Base-by-base conservation (phyloP, 768 basidiomycete species). In the Hemileccinum rubropunctum region DNA sequence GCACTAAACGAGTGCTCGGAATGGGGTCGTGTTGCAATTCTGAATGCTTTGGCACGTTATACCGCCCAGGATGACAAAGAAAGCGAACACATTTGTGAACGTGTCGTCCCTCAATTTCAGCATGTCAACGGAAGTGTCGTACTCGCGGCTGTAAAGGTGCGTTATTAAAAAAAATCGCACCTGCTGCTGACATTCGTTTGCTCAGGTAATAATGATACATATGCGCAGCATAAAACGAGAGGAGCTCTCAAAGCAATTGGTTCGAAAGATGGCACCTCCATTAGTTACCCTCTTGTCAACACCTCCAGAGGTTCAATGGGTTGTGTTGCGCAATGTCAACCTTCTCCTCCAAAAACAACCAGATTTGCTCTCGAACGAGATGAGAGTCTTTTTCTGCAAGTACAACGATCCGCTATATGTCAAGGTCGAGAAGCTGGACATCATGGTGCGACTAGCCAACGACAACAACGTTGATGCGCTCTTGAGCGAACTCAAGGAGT, bases 301-400 rank as follows among this genome's bases (percentile, higher is more conserved):
- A 1, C 92, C 94, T 3, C 94, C 95, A 1, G 97, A 99, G 63
- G 91, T 98, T 0, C 97, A 99, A 70, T 99, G 95, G 94, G 95
- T 98, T 43, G 93, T 94, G 0, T 74, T 99, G 45, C 83, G 97
- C 26, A 98, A 98, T 64, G 93, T 98, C 74, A 98, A 98, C 62
- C 82, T 99, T 26, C 78, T 99, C 23, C 82, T 99, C 2, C 95
- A 99, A 70, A 95, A 95, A 63, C 85, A 92, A 4, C 72, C 91
- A 2, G 93, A 94, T 54, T 77, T 97, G 51, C 80, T 99, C 9
- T 82, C 87, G 7, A 97, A 90, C 69, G 95, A 99, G 69, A 95
- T 99, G 91, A 81, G 95, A 39, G 97, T 99, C 17, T 99, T 99
- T 69, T 99, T 98, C 77, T 98, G 95, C 83, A 99, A 99, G 70